Conservation (phyloP, 192 early-diverging fungal genomes). For the Chytriomyces confervae region DNA sequence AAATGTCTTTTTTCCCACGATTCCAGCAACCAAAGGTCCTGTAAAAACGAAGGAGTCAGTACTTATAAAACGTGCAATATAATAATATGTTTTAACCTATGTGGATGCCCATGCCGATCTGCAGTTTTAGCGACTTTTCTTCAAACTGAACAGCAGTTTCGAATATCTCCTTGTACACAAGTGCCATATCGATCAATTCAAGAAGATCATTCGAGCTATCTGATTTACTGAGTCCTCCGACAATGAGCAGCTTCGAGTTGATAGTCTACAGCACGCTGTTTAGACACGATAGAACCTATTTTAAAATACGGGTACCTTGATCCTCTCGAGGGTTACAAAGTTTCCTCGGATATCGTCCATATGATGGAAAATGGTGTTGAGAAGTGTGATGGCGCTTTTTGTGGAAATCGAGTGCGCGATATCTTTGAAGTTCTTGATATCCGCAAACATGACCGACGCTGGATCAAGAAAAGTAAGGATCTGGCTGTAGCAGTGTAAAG, state of each 20-base stretch:
- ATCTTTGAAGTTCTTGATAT: constrained; percentile 58
- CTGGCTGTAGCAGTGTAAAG: neutral
- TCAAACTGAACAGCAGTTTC: constrained; percentile 28
- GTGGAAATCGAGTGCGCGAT: constrained; percentile 43
- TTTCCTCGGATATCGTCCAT: constrained; percentile 47
- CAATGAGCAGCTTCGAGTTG: constrained; percentile 53
- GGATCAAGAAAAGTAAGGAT: neutral
- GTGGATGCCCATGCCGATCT: constrained; percentile 50
- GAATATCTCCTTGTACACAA: constrained; percentile 41
- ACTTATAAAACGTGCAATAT: neutral
- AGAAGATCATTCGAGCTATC: constrained; percentile 27
- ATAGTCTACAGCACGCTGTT: constrained; percentile 46
- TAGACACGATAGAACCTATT: neutral
- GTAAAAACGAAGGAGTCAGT: constrained; percentile 5
- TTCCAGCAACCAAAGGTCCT: constrained; percentile 60
- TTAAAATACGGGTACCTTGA: constrained; percentile 42
- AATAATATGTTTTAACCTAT: constrained; percentile 33
- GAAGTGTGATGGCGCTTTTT: constrained; percentile 41
- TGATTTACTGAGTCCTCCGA: constrained; percentile 45
- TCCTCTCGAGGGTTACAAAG: constrained; percentile 45
- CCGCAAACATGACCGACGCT: constrained; percentile 59
- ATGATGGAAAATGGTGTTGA: constrained; percentile 54
- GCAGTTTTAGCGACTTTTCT: constrained; percentile 37
- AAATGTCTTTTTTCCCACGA: constrained; percentile 58
- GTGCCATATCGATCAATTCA: constrained; percentile 51